phyloP scores from a whole-genome alignment of 2,329 filamentous ascomycete species.

The Aspergillus carbonarius region DNA sequence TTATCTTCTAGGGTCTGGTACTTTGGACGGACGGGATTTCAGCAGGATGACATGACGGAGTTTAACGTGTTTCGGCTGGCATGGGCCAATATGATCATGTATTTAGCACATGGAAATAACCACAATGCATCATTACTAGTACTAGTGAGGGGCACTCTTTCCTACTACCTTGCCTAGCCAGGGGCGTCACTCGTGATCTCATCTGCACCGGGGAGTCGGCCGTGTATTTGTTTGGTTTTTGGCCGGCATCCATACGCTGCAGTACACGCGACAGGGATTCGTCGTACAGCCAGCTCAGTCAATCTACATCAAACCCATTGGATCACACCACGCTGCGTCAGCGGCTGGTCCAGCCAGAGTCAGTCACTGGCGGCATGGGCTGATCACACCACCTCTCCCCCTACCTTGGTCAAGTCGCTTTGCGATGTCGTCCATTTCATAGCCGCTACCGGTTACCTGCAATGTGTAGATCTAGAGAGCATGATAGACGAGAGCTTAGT shows the following conservation, averaged over 20 bases:
- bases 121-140: background rate
- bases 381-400: background rate
- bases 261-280: conserved; percentile 1
- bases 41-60: background rate
- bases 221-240: background rate
- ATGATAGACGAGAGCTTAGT: background rate
- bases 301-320: conserved; percentile 1
- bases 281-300: background rate
- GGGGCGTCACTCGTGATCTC: background rate
- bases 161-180: background rate
- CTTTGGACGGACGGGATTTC: conserved; percentile 1
- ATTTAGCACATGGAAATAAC: background rate
- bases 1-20: background rate
- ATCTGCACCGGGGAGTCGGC: background rate
- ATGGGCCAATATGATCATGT: background rate
- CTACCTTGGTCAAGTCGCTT: background rate
- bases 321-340: background rate
- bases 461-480: background rate
- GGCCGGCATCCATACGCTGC: background rate
- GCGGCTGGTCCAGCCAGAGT: background rate
- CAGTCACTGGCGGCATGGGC: background rate
- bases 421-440: background rate
- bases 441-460: too few species aligned
- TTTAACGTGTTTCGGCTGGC: background rate
- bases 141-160: background rate